Conservation (phyloP, 2,329 filamentous ascomycete genomes). For the Colletotrichum endophyticum region DNA sequence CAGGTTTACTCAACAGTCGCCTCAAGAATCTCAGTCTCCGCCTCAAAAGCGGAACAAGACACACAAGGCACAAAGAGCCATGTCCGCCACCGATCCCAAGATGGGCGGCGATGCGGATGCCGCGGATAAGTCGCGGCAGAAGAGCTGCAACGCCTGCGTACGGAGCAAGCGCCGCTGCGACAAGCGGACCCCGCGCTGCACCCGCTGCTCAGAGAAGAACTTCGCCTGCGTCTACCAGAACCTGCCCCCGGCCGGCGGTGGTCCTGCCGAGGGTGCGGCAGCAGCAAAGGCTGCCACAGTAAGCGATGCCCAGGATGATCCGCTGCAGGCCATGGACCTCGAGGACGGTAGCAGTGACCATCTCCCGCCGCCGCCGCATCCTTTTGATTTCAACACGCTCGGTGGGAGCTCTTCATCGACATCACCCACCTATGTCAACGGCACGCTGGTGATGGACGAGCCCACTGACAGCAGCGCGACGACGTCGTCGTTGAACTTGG, state of each 20-base stretch:
- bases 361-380: not conserved
- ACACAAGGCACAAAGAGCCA: not conserved
- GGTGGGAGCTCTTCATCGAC: not conserved
- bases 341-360: not conserved
- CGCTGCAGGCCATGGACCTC: conserved; percentile 13
- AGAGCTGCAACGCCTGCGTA: conserved; percentile 55
- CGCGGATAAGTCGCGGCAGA: conserved; percentile 50
- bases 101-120: not conserved
- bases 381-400: conserved; percentile 14
- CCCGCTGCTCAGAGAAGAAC: conserved; percentile 46
- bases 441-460: not conserved
- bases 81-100: not conserved
- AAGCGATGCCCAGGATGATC: not conserved
- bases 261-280: not conserved
- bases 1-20: not conserved
- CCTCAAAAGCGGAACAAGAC: not conserved
- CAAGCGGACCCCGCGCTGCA: conserved; percentile 46
- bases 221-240: conserved; percentile 47
- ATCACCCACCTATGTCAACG: not conserved
- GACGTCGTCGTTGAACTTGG: conserved; percentile 20
- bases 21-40: not conserved
- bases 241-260: conserved; percentile 26
- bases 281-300: not conserved
- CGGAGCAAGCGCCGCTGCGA: conserved; percentile 53
- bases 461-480: conserved; percentile 13